phyloP scores from a whole-genome alignment of 108 stramenopile genomes.

The Pinguiococcus pyrenoidosus region DNA sequence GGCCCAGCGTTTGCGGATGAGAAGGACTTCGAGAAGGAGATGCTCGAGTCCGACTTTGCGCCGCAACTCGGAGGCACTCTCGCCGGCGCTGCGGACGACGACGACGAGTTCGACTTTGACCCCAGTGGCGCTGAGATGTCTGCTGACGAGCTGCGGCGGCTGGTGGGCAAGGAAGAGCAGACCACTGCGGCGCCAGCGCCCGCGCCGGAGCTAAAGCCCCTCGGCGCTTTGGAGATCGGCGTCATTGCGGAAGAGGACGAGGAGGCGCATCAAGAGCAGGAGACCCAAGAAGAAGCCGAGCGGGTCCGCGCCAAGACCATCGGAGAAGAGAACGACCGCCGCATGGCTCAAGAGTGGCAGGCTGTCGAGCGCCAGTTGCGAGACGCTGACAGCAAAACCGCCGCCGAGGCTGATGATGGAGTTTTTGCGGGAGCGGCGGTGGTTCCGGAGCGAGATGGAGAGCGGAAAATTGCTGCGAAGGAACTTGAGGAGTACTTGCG shows the following conservation, averaged over 20 bases:
- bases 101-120: not conserved
- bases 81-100: slow-evolving; percentile 1
- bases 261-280: slow-evolving; percentile 12
- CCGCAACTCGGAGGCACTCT: slow-evolving; percentile 4
- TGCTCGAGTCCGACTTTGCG: slow-evolving; percentile 2
- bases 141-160: not conserved
- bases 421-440: not conserved
- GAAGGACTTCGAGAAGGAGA: slow-evolving; percentile 18
- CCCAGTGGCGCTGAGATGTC: not conserved
- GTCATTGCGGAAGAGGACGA: slow-evolving; percentile 18
- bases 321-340: not conserved
- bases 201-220: not conserved
- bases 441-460: not conserved
- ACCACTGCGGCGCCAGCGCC: not conserved
- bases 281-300: not conserved
- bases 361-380: slow-evolving; percentile 5
- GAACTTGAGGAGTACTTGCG: slow-evolving; percentile 2
- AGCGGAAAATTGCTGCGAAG: not conserved
- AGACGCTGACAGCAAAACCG: slow-evolving; percentile 3
- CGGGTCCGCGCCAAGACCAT: not conserved
- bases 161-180: not conserved
- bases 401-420: slow-evolving; percentile 7
- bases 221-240: not conserved
- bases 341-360: slow-evolving; percentile 10
- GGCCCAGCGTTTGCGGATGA: slow-evolving; percentile 15